Percentiles rank a stretch among this genome's conserved stretches.
phyloP scores from a whole-genome alignment of 164 flowering plant genomes.

The grape (Vitis vinifera) region DNA sequence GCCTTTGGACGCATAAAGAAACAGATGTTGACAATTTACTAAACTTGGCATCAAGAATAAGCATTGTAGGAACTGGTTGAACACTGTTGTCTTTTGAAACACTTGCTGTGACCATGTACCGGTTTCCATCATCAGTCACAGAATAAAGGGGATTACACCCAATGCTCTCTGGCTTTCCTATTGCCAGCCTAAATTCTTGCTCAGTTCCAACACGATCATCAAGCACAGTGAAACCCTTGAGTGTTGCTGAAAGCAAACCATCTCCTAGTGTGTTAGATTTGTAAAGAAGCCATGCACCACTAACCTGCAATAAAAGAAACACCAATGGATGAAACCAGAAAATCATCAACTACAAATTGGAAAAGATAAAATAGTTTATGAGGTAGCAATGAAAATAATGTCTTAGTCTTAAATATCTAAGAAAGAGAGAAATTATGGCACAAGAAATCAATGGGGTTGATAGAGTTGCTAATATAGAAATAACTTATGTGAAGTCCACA shows the following conservation, averaged over 20 bases:
- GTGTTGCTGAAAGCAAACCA: conserved; percentile 76
- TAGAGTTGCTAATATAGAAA: background rate
- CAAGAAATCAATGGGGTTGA: background rate
- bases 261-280: conserved; percentile 71
- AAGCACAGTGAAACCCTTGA: conserved; percentile 69
- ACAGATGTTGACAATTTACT: conserved; percentile 48
- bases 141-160: conserved; percentile 19
- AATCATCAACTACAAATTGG: background rate
- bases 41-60: conserved; percentile 86
- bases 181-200: conserved; percentile 74
- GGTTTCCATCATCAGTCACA: conserved; percentile 12
- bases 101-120: conserved; percentile 17
- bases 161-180: conserved; percentile 54
- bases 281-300: conserved; percentile 82
- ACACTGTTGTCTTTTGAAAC: conserved; percentile 15
- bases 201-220: conserved; percentile 92
- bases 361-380: conserved; percentile 1
- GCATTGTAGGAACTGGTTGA: conserved; percentile 64
- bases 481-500: too few species aligned
- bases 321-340: background rate
- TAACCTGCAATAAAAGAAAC: conserved; percentile 45
- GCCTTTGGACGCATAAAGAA: conserved; percentile 76
- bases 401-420: background rate
- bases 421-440: background rate
- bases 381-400: background rate